Base-by-base conservation (phyloP, 192 early-diverging fungal species). In the Ambispora gerdemannii region DNA sequence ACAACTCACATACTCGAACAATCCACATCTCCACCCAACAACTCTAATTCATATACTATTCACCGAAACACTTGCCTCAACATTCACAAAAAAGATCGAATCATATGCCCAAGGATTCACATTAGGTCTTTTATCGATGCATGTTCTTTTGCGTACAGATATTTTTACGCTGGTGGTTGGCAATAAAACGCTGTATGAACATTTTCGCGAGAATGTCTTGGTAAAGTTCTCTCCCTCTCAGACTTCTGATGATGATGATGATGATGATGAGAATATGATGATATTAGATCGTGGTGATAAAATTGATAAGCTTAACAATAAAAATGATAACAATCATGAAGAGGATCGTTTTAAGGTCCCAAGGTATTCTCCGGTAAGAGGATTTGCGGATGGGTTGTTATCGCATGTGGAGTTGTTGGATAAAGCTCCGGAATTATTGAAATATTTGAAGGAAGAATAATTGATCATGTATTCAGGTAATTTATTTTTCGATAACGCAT, bases 41-140 rank as follows among this genome's bases (percentile, higher is more conserved):
- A 56, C 34, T 10, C 67, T 70, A n/a, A 49, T 59, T 10, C 33
- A 70, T 25, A 70, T 70, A 13, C 49, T 70, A 27, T 70, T 70
- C 24, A 47, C 35, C 7, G 55, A 70, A 4, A 19, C 27, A 22
- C 30, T 70, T 10, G 10, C 33, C 0, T 10, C 3, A 4, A 24
- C 15, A 20, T 19, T 70, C 27, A 35, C 36, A 1, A 70, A 47
- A 70, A 70, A 68, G 22, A 34, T 59, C 31, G 24, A 15, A 7
- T 31, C 49, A 30, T 70, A 70, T 49, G 22, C 55, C 35, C 67
- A 70, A 47, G 33, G 52, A 35, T 35, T 30, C 7, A 24, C 53
- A 19, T 49, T 70, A 20, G 67, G 67, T 1, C 15, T 59, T 3
- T 17, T 70, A 31, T 43, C 67, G 8, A 36, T 49, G 31, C 31